Evolutionary conservation across 78 protist species (phyloP), one percentile per base, ranked within the genome.

Genomic region (Dictyostelium citrinum): DNA sequence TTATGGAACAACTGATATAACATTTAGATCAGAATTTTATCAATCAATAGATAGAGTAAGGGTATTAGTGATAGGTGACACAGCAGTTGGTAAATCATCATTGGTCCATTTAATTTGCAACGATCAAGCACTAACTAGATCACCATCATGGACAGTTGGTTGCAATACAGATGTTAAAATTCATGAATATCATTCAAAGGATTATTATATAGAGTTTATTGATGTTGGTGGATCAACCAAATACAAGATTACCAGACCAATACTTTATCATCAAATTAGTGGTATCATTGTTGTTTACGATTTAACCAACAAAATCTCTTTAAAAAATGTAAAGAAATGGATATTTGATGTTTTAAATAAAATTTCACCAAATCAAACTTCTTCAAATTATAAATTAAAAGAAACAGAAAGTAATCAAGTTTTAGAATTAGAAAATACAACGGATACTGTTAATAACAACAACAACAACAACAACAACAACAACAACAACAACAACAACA

Each of bases 271-370:
- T 8, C 83, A 74, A 80, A 51, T 83, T 7, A 83, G 78, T 81
- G 95, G 95, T 20, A 31, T 90, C 16, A 77, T 90, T 10, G 95
- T 90, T 22, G 95, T 90, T 2, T 90, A 90, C 33, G 95, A 90
- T 64, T 67, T 90, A 8, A 81, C 90, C 10, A 90, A 90, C 37
- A 83, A 82, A 72, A 90, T 80, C 31, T 90, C 95, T 6, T 22
- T 90, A 3, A 16, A 49, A 14, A 83, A 72, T 64, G 84, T 90
- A 1, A 90, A 90, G 27, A 90, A 90, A 49, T 90, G 95, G 95
- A 81, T 90, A 82, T 83, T 78, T 29, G 95, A 90, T 10, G 82
- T 90, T 8, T 33, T 76, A 22, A 83, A 64, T 33, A 83, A 58
- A 29, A 35, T 80, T 22, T 55, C 84, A 35, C 64, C 64, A 16